These are phyloP conservation scores for Hypoxylon sp. DNA, from an alignment of 2,329 filamentous ascomycete genomes.

Conservation along the genomic window DNA sequence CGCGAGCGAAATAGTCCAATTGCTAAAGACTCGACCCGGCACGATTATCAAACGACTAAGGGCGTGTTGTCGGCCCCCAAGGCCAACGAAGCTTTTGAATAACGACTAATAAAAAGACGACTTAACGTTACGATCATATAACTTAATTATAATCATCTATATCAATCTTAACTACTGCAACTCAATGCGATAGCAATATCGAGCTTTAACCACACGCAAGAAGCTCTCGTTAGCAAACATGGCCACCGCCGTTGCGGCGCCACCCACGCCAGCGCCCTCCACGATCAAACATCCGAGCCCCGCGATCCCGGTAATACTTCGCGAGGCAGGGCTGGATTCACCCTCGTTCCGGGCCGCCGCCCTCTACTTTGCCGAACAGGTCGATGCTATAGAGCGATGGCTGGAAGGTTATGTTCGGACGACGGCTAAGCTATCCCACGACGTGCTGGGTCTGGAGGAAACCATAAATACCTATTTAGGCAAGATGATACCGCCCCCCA, in stretches of 20 bases:
- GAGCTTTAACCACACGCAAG: constrained; percentile 10
- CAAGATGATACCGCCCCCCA: constrained; percentile 78
- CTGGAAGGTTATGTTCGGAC: constrained; percentile 72
- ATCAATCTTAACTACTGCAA: constrained; percentile 2
- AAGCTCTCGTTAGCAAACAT: constrained; percentile 35
- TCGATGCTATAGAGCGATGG: constrained; percentile 93
- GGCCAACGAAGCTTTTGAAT: background rate
- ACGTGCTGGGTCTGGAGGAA: constrained; percentile 80
- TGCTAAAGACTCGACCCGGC: constrained; percentile 15
- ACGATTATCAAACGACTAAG: constrained; percentile 15
- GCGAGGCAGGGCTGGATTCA: constrained; percentile 95
- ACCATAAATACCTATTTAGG: constrained; percentile 81
- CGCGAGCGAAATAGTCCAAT: constrained; percentile 1
- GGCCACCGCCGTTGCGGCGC: constrained; percentile 43
- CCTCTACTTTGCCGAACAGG: constrained; percentile 88
- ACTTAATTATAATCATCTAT: constrained; percentile 21
- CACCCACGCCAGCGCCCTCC: constrained; percentile 33
- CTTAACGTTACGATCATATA: constrained; percentile 1
- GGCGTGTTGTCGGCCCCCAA: constrained; percentile 14
- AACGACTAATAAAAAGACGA: background rate
- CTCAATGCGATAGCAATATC: constrained; percentile 34
- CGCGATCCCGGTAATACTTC: constrained; percentile 81
- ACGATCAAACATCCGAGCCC: constrained; percentile 51
- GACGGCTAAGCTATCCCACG: constrained; percentile 67
- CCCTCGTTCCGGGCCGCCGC: constrained; percentile 92